phyloP scores from a whole-genome alignment of 2,329 filamentous ascomycete genomes.

The Helotiales sp. region DNA sequence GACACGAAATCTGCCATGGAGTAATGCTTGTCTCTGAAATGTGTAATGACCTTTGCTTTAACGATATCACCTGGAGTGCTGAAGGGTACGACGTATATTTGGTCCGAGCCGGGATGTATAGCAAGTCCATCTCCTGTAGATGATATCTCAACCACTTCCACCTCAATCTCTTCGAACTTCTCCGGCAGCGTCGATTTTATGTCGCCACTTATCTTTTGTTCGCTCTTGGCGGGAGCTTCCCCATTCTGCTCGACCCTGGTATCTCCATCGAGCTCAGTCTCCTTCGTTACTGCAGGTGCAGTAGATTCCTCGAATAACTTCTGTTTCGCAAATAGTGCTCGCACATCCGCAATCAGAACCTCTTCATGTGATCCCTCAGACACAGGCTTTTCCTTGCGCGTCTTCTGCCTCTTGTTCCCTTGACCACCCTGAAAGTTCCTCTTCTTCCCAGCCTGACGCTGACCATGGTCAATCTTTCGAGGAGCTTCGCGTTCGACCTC shows the following conservation, averaged over 20 bases:
- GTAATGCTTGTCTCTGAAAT: slow-evolving; percentile 65
- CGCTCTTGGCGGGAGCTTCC: slow-evolving; percentile 25
- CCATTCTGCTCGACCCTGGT: slow-evolving; percentile 21
- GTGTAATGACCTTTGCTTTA: slow-evolving; percentile 75
- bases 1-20: slow-evolving; percentile 80
- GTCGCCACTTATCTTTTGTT: slow-evolving; percentile 16
- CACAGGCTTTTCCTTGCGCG: slow-evolving; percentile 53
- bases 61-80: slow-evolving; percentile 81
- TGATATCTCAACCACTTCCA: slow-evolving; percentile 79
- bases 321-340: slow-evolving; percentile 47
- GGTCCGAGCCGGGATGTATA: slow-evolving; percentile 59
- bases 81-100: slow-evolving; percentile 86
- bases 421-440: slow-evolving; percentile 33
- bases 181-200: slow-evolving; percentile 52
- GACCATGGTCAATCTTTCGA: neutral
- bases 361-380: slow-evolving; percentile 66
- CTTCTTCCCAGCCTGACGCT: slow-evolving; percentile 27
- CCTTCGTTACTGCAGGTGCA: neutral
- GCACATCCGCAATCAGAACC: slow-evolving; percentile 64
- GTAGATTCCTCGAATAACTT: slow-evolving; percentile 33
- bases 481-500: slow-evolving; percentile 2
- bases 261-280: slow-evolving; percentile 34
- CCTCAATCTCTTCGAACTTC: slow-evolving; percentile 72
- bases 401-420: slow-evolving; percentile 49
- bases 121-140: slow-evolving; percentile 92